Base-by-base conservation (phyloP, 352 stramenopile species). In the Phytophthora podocarpi region DNA sequence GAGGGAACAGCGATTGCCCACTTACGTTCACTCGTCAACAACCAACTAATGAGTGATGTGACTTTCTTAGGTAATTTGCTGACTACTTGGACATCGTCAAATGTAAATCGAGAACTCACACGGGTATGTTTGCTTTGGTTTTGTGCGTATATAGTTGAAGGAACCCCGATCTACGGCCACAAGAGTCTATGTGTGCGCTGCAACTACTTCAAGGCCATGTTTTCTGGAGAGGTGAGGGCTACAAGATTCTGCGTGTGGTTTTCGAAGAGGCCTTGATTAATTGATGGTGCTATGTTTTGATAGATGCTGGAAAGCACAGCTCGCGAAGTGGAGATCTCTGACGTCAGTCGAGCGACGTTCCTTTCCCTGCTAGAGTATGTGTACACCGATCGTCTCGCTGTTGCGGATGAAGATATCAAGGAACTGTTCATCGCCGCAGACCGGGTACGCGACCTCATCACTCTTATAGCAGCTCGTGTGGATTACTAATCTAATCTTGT, bases 341-440 rank as follows among this genome's bases (percentile, higher is more conserved):
- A 97, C 32, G 91, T 98, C 15, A 87, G 86, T 28, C 78, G 84
- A 34, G 65, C 76, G 13, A 97, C 98, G 27, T 99, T 99, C 63
- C 72, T 98, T 31, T 80, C 96, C 3, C 84, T 99, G 50, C 62
- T 99, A 43, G 90, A 98, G 57, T 99, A 98, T 71, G 68, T 99
- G 39, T 99, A 99, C 74, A 98, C 93, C 21, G 96, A 99, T 68
- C 91, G 95, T 52, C 84, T 98, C 34, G 82, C 95, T 35, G 78
- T 90, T 40, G 80, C 80, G 5, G 73, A 96, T 18, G 89, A 97
- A 41, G 78, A 92, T 46, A 85, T 95, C 8, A 93, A 98, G 64
- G 93, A 98, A 46, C 76, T 99, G 0, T 98, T 98, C 61, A 89
- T 98, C 46, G 84, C 89, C 6, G 88, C 93, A 7, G 93, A 98